Evolutionary conservation across 2,329 filamentous ascomycete genomes (phyloP).

Genomic region (Aspergillus jensenii): DNA sequence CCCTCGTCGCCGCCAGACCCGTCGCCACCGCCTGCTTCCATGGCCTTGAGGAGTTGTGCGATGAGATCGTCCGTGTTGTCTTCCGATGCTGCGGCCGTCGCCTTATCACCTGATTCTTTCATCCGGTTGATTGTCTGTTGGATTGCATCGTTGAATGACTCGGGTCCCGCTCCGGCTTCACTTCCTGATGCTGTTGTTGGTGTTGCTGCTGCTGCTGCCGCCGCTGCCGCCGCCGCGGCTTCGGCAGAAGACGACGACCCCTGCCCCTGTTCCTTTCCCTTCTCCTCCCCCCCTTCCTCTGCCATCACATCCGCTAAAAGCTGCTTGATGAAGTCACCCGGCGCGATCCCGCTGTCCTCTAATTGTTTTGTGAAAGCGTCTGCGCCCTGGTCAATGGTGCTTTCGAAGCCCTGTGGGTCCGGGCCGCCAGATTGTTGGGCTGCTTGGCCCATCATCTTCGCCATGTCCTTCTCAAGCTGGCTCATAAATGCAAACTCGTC

Average conservation of each 20-base stretch:
- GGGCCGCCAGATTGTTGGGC: conserved; percentile 22
- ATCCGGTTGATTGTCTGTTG: conserved; percentile 93
- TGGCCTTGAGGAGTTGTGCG: conserved; percentile 87
- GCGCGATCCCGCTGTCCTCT: conserved; percentile 34
- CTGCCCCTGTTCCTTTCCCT: conserved; percentile 15
- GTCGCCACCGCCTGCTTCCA: conserved; percentile 65
- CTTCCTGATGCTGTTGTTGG: conserved; percentile 21
- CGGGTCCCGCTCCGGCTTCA: conserved; percentile 49
- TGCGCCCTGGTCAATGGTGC: conserved; percentile 31
- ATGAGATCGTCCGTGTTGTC: conserved; percentile 77
- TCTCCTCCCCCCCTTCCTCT: conserved; percentile 19
- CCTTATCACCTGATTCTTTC: conserved; percentile 82
- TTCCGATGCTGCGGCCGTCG: conserved; percentile 69
- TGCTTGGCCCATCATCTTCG: conserved; percentile 64
- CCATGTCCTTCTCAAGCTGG: conserved; percentile 89
- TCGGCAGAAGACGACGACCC: background rate
- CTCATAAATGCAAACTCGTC: conserved; percentile 64
- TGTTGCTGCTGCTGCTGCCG: conserved; percentile 16
- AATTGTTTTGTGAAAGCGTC: conserved; percentile 38
- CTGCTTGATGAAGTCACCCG: conserved; percentile 37
- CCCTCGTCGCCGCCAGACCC: conserved; percentile 64
- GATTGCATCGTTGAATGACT: conserved; percentile 88
- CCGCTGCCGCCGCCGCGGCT: no score
- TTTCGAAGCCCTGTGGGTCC: conserved; percentile 23
- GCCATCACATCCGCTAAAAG: conserved; percentile 36